These are phyloP conservation scores for Penicillium egyptiacum DNA, from an alignment of 495 filamentous ascomycete species.

Conservation along the genomic window DNA sequence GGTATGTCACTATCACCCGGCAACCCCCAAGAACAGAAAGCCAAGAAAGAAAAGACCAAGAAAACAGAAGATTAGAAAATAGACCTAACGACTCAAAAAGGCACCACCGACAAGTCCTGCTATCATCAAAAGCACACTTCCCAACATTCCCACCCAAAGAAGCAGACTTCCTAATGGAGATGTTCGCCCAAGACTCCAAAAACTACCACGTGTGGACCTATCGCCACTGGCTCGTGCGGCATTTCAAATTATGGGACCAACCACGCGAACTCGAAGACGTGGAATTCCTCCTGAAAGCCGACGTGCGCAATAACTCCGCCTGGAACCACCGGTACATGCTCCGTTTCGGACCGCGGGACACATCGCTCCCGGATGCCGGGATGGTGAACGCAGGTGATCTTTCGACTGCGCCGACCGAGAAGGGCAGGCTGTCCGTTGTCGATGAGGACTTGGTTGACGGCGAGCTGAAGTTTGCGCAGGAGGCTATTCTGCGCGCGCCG, in stretches of 20 bases:
- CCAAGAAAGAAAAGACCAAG: not conserved
- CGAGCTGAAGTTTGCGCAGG: constrained; percentile 71
- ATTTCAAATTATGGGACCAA: constrained; percentile 70
- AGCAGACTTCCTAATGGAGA: constrained; percentile 69
- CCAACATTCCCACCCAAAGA: constrained; percentile 60
- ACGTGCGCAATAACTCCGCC: constrained; percentile 92
- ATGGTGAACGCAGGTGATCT: constrained; percentile 46
- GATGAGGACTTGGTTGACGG: constrained; percentile 65
- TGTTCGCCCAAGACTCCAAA: constrained; percentile 85
- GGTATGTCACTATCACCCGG: constrained; percentile 39
- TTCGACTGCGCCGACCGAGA: constrained; percentile 40
- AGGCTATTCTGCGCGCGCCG: constrained; percentile 72
- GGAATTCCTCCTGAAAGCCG: constrained; percentile 65
- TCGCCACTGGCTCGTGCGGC: constrained; percentile 85
- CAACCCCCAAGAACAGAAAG: not conserved
- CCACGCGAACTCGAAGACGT: constrained; percentile 66
- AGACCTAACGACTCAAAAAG: constrained; percentile 31
- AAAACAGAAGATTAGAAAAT: not conserved
- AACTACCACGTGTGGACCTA: constrained; percentile 99
- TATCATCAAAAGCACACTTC: constrained; percentile 58
- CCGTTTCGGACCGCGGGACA: constrained; percentile 64
- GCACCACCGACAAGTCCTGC: constrained; percentile 89
- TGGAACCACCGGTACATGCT: constrained; percentile 97
- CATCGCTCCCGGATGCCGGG: constrained; percentile 34
- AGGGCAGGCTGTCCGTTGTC: constrained; percentile 45